Evolutionary conservation across 2,329 filamentous ascomycete species (phyloP).

Genomic region (Stachybotrys chartarum): DNA sequence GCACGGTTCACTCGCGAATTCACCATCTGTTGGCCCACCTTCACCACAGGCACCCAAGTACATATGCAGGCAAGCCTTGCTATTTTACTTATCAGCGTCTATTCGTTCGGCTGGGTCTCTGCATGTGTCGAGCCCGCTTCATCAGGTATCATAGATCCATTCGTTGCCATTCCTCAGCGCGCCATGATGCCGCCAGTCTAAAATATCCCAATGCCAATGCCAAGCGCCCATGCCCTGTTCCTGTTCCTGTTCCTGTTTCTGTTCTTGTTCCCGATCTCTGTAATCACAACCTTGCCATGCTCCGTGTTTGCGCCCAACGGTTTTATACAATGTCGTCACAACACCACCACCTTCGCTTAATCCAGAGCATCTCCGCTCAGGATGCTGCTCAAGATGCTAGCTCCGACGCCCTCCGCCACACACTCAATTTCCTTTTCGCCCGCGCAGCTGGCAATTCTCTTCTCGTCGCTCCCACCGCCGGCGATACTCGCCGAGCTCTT

Average conservation of each 20-base stretch:
- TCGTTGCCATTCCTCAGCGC: neutral
- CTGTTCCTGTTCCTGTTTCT: neutral
- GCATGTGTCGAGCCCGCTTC: neutral
- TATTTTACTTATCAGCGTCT: no score
- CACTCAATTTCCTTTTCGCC: constrained; percentile 72
- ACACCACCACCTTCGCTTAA: constrained; percentile 15
- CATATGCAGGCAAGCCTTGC: neutral
- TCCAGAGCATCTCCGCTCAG: constrained; percentile 54
- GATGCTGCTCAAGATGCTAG: constrained; percentile 55
- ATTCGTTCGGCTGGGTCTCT: no score
- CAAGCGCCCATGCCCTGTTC: neutral
- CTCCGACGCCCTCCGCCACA: constrained; percentile 57
- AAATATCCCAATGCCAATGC: neutral
- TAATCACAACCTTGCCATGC: neutral
- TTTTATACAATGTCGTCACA: neutral
- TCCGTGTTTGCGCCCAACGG: neutral
- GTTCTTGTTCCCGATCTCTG: no score
- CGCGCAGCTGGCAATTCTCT: constrained; percentile 69
- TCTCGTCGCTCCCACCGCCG: constrained; percentile 53
- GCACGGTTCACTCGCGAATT: neutral
- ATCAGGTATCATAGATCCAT: neutral
- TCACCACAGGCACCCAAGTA: neutral
- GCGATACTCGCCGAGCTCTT: constrained; percentile 41
- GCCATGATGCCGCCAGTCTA: neutral
- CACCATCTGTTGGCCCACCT: neutral